Evolutionary conservation across 495 filamentous ascomycete genomes (phyloP).

Genomic region (Penicillium salamii): DNA sequence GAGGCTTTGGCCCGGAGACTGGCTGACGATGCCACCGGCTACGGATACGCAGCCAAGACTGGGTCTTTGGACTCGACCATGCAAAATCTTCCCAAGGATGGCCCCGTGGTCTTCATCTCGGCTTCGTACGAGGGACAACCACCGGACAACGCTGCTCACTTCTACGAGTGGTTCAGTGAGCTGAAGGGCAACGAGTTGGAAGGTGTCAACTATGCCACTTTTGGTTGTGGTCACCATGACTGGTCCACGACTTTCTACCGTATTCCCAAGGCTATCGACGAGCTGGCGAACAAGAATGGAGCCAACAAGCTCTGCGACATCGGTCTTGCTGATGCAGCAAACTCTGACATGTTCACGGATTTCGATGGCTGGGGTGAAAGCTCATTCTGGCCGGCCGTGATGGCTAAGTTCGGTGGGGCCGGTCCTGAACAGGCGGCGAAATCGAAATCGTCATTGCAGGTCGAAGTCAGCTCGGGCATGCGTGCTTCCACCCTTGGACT

Average conservation of each 20-base stretch:
- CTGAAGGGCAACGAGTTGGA: constrained; percentile 50
- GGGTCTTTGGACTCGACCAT: constrained; percentile 60
- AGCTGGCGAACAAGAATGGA: constrained; percentile 48
- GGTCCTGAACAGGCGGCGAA: constrained; percentile 17
- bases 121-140: constrained; percentile 75
- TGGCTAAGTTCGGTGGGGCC: constrained; percentile 44
- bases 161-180: constrained; percentile 60
- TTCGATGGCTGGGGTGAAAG: constrained; percentile 72
- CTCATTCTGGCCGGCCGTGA: constrained; percentile 61
- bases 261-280: constrained; percentile 63
- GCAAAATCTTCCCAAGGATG: constrained; percentile 56
- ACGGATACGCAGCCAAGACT: constrained; percentile 57
- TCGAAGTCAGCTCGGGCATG: constrained; percentile 55
- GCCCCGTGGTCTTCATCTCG: constrained; percentile 64
- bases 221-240: constrained; percentile 51
- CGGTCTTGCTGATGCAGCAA: constrained; percentile 60
- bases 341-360: constrained; percentile 63
- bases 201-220: constrained; percentile 61
- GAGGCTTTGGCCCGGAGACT: constrained; percentile 64
- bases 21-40: constrained; percentile 52
- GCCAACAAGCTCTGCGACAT: constrained; percentile 51
- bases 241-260: constrained; percentile 73
- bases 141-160: constrained; percentile 69
- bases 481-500: constrained; percentile 62
- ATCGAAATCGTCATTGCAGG: constrained; percentile 40